Conservation (phyloP, 2,329 filamentous ascomycete genomes). For the Alternaria sp. region DNA sequence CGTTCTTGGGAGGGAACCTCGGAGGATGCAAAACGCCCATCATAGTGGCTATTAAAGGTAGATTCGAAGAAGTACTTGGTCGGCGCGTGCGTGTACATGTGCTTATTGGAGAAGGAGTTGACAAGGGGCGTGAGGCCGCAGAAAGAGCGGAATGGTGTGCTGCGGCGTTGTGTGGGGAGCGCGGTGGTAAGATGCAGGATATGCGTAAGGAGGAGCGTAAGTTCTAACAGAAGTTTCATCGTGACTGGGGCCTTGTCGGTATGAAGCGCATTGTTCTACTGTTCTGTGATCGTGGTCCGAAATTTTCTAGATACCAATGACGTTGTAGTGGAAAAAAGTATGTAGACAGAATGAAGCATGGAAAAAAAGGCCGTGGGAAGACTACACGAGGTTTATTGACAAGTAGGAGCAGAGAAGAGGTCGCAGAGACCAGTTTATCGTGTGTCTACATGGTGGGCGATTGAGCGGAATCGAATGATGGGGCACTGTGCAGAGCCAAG, state of each 20-base stretch:
- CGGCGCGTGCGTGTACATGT: conserved; percentile 21
- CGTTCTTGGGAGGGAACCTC: conserved; percentile 59
- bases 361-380: background rate
- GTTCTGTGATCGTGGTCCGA: background rate
- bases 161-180: conserved; percentile 21
- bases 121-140: conserved; percentile 32
- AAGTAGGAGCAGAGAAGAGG: background rate
- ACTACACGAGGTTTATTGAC: background rate
- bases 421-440: conserved; percentile 10
- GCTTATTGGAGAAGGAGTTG: conserved; percentile 27
- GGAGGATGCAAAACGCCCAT: conserved; percentile 62
- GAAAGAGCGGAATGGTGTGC: conserved; percentile 19
- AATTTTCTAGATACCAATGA: background rate
- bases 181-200: background rate
- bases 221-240: conserved; percentile 12
- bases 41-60: conserved; percentile 64
- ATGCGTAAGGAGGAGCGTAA: conserved; percentile 2
- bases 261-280: conserved; percentile 16
- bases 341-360: conserved; percentile 1
- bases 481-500: conserved; percentile 7
- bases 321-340: background rate
- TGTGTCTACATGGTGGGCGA: conserved; percentile 13
- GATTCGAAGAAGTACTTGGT: conserved; percentile 51
- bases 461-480: conserved; percentile 1
- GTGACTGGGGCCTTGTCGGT: conserved; percentile 8